Evolutionary conservation across 371 early-diverging fungal species (phyloP), one percentile per base, ranked within the genome.

Genomic region (Lichtheimia hyalospora): DNA sequence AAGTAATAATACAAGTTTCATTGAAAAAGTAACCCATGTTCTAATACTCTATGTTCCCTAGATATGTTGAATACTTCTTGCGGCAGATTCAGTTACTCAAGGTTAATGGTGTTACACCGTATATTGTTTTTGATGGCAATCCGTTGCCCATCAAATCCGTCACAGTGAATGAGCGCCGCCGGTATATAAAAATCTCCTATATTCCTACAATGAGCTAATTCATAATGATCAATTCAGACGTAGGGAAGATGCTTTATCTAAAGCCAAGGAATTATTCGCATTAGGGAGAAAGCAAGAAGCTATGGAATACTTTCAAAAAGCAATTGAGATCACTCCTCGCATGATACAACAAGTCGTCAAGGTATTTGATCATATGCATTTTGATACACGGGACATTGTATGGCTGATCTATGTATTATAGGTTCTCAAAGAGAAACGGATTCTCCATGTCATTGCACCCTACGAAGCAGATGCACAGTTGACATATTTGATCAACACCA

Each of bases 381-480:
- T 50, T 12, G 4, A 10, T 6, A 27, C 49, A 18, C 54, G n/a
- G n/a, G n/a, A n/a, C n/a, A n/a, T n/a, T n/a, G n/a, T 27, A 27
- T 44, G 18, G 3, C 46, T 21, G 16, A 24, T 44, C 44, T 21
- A 27, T 21, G 27, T 43, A 28, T 34, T 46, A 42, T 68, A 90
- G 81, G 88, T 75, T 41, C 74, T 98, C n/a, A 63, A 82, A 23
- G 67, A 65, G 15, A 77, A 78, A 25, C 77, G 82, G 15, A 81
- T 99, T 23, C 74, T 88, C 44, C 93, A 84, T 71, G 77, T 99
- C 6, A 94, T 98, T 1, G 96, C 99, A 5, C 99, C 99, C 0
- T 99, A 97, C 63, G 99, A 99, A 71, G 96, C 99, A 0, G 99
- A 99, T 75, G 96, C 99, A 1, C 99, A 99, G 70, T 77, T 99